These are phyloP conservation scores for Telfairia occidentalis DNA, from an alignment of 331 rosid genomes.

Conservation along the genomic window DNA sequence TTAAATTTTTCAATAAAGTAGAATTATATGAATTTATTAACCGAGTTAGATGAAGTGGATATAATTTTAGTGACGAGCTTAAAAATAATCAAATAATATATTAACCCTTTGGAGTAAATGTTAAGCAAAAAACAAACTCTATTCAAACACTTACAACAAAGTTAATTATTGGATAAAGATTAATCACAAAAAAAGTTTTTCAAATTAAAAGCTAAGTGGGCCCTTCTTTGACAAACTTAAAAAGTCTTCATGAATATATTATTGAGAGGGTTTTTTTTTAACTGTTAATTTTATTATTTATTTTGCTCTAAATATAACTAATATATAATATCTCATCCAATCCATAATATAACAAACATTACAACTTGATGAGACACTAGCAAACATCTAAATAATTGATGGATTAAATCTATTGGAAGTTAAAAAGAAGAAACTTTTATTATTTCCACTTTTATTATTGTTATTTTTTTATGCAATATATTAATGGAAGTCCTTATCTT, in stretches of 20 bases:
- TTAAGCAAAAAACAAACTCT: not conserved
- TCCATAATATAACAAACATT: not conserved
- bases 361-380: not conserved
- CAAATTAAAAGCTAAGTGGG: not conserved
- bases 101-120: not conserved
- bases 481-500: not conserved
- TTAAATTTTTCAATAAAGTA: too few relatives aligned
- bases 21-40: too few relatives aligned
- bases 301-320: not conserved
- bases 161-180: not conserved
- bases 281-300: not conserved
- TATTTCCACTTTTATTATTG: not conserved
- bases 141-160: not conserved
- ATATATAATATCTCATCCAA: not conserved
- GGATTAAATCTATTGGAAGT: not conserved
- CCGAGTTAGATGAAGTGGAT: too few relatives aligned
- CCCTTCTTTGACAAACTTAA: not conserved
- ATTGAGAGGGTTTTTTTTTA: too few relatives aligned
- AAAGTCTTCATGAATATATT: not conserved
- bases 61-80: too few relatives aligned
- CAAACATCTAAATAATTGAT: not conserved
- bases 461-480: not conserved
- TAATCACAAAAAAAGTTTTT: not conserved
- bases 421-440: not conserved
- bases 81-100: not conserved